Base-by-base conservation (phyloP, 2,329 filamentous ascomycete genomes). In the Magnaporthiopsis incrustans region DNA sequence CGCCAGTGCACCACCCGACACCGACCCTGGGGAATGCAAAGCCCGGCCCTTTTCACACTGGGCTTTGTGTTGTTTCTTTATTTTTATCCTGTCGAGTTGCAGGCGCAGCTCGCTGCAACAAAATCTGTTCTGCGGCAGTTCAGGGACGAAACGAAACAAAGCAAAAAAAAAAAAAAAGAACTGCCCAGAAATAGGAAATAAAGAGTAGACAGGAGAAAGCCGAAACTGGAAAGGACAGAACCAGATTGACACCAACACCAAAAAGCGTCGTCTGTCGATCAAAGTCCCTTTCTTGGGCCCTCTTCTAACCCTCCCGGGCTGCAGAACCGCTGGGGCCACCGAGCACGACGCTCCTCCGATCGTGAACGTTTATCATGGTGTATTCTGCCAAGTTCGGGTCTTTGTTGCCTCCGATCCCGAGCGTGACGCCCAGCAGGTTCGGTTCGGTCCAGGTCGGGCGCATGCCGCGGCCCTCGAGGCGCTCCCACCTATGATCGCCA, bases 371-470 rank as follows among this genome's bases (percentile, higher is more conserved):
- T 35, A 70, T 60, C 60, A 70, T 57, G n/a, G 67, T 69, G 63
- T 70, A 70, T 61, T 70, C 68, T 26, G 69, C 68, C 53, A 67
- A 62, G 33, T 65, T 53, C 6, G 67, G 68, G 50, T 66, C 65
- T 57, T 66, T 65, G 62, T 63, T 59, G 18, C 60, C 62, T 11
- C 58, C 63, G 38, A 65, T 58, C 44, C 66, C 66, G 30, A 68
- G 35, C 1, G 68, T 69, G 10, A 69, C 64, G 38, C 66, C 64
- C 22, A 71, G 66, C 38, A 69, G 61, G 62, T 70, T 70, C 35
- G 69, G 69, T 65, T 71, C 69, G 18, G 68, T 70, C 69, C 69
- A 70, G 2, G 68, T 66, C 56, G 69, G 63, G n/a, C 69, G 67
- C 25, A 71, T 63, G 10, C 69, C 69, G 35, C 67, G 67, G 2